These are phyloP conservation scores for Lasiodiplodia citricola DNA, from an alignment of 2,329 filamentous ascomycete species.

Conservation along the genomic window DNA sequence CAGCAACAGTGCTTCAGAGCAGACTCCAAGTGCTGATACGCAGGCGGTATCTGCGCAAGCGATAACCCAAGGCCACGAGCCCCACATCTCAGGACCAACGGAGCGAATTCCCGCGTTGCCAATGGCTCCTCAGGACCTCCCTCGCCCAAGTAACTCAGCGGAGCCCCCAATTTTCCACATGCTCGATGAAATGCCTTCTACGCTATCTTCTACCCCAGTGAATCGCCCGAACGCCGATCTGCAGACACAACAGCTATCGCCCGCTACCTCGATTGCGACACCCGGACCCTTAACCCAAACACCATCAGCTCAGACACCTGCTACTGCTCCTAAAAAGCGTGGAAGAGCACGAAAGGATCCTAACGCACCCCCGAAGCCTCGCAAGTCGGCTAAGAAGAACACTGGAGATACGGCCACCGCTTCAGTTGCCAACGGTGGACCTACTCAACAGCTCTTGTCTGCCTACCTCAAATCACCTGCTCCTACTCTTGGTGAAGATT, in stretches of 20 bases:
- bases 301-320: neutral
- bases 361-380: slow-evolving; percentile 10
- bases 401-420: neutral
- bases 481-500: neutral
- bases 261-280: neutral
- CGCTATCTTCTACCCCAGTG: neutral
- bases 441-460: neutral
- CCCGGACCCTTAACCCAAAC: neutral
- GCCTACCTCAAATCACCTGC: neutral
- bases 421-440: neutral
- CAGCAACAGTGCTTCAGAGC: neutral
- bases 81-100: neutral
- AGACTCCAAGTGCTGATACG: neutral
- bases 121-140: neutral
- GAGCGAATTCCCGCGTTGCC: neutral
- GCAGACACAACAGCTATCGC: too few species aligned
- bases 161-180: slow-evolving; percentile 18
- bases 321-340: slow-evolving; percentile 25
- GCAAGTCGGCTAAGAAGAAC: slow-evolving; percentile 15
- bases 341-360: slow-evolving; percentile 28
- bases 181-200: slow-evolving; percentile 9
- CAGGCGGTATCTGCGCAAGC: neutral
- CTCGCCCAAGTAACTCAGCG: neutral
- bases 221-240: neutral
- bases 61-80: neutral